Evolutionary conservation across 2,329 filamentous ascomycete species (phyloP), one percentile per base, ranked within the genome.

Genomic region (Phyllosticta citribraziliensis): DNA sequence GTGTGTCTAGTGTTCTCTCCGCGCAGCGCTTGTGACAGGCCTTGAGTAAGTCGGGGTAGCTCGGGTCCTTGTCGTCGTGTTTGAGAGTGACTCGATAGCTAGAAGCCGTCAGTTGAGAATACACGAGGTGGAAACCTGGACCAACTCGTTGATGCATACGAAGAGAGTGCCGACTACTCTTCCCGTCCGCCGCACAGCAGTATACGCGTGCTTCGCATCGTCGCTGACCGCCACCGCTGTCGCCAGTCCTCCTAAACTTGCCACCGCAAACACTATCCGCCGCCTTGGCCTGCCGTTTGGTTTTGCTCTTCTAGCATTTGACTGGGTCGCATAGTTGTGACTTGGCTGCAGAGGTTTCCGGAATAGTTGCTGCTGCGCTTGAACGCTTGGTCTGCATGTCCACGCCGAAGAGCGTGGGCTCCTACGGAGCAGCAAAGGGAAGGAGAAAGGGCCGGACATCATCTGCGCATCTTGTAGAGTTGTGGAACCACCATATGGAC

Each of bases 11-110:
- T 0, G 94, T 97, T 64, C 94, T 85, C 68, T 91, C 83, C 30
- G 94, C 94, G 76, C 94, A 99, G 74, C 94, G 84, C 72, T 95
- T 88, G 75, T 99, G 94, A 71, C 94, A 97, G 65, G 86, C 86
- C 67, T 85, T 88, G 58, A 99, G 78, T 47, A 88, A 74, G n/a
- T 75, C 79, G n/a, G 83, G 78, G 70, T 85, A 84, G 72, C 90
- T 84, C 58, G 84, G 81, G 50, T 82, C 79, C 63, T 89, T 82
- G 20, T 85, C 79, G 11, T 84, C 78, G 58, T 82, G 80, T 65
- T 89, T 95, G 66, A 99, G 78, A 1, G 91, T 92, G 56, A 85
- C 85, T 67, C 91, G 91, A 75, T 99, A 99, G 75, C 92, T 97
- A 68, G 51, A 57, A n/a, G 12, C 3, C 4, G 64, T 70, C 62